These are phyloP conservation scores for Nepenthes mirabilis DNA, from an alignment of 148 eudicot genomes.

Conservation along the genomic window DNA sequence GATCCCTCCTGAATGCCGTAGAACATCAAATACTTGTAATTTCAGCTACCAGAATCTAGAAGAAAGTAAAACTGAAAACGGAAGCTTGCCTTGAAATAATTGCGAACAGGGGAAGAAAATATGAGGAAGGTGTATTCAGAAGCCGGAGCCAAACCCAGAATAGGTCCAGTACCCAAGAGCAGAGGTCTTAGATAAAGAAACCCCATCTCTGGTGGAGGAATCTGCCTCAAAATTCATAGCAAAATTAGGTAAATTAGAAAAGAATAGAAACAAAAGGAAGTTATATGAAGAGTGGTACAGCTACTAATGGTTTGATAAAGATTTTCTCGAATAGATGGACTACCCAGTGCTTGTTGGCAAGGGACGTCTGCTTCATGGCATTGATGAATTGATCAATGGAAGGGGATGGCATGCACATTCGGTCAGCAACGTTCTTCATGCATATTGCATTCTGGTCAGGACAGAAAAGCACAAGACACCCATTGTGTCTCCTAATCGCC, in stretches of 20 bases:
- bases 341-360: conserved; percentile 40
- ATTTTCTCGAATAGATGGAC: neutral
- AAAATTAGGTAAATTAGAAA: neutral
- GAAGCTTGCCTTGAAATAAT: conserved; percentile 66
- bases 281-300: neutral
- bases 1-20: conserved; percentile 44
- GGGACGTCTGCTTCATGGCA: conserved; percentile 29
- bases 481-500: conserved; percentile 20
- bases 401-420: conserved; percentile 42
- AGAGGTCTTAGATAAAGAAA: conserved; percentile 83
- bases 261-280: neutral
- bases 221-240: conserved; percentile 18
- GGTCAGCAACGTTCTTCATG: conserved; percentile 29
- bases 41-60: neutral
- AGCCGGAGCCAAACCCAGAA: conserved; percentile 74
- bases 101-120: conserved; percentile 85
- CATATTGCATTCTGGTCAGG: conserved; percentile 30
- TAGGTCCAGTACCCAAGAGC: conserved; percentile 82
- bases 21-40: neutral
- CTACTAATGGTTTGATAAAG: neutral
- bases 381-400: conserved; percentile 31
- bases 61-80: neutral
- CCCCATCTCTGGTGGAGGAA: conserved; percentile 92
- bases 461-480: conserved; percentile 19
- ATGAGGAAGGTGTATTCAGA: conserved; percentile 79